Evolutionary conservation across 2,329 filamentous ascomycete species (phyloP).

Genomic region (Arthrobotrys entomopaga): DNA sequence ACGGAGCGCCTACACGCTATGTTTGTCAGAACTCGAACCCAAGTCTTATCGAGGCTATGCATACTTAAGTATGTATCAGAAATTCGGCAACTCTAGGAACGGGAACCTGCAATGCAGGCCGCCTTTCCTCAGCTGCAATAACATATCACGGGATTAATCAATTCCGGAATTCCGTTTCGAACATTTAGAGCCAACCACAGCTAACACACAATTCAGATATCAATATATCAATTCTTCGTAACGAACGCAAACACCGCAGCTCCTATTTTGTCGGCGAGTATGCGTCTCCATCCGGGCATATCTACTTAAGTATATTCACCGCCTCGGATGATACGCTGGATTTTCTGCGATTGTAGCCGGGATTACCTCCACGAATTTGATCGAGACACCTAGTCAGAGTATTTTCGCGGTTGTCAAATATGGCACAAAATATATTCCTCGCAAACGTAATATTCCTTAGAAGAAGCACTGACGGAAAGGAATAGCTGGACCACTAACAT

Average conservation of each 20-base stretch:
- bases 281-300: too few relatives aligned
- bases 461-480: neutral
- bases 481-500: neutral
- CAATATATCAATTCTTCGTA: too few relatives aligned
- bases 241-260: too few relatives aligned
- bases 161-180: conserved; percentile 20
- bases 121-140: conserved; percentile 23
- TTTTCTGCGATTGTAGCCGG: too few relatives aligned
- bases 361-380: too few relatives aligned
- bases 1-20: neutral
- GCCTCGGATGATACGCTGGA: too few relatives aligned
- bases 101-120: conserved; percentile 23
- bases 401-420: neutral
- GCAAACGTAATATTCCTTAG: conserved; percentile 12
- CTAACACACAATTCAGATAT: too few relatives aligned
- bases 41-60: conserved; percentile 3
- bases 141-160: too few relatives aligned
- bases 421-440: too few relatives aligned
- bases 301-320: too few relatives aligned
- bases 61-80: conserved; percentile 16
- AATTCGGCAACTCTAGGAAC: conserved; percentile 10
- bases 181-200: neutral
- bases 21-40: neutral
- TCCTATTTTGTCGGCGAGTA: too few relatives aligned
- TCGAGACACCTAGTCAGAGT: too few relatives aligned